These are phyloP conservation scores for Euphorbia peplus DNA, from an alignment of 345 rosid genomes.

Conservation along the genomic window DNA sequence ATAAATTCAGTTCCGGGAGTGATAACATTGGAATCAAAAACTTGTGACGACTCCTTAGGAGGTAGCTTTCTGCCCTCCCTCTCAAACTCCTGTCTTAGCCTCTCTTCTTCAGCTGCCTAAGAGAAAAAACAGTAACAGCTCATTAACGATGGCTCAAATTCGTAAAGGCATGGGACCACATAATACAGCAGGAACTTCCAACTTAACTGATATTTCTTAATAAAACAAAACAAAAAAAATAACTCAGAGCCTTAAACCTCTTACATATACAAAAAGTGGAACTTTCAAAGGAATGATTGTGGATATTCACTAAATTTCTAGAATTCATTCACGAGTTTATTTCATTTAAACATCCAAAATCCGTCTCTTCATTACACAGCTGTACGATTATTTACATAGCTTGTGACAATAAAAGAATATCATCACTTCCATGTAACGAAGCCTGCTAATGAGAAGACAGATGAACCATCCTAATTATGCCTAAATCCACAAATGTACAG, in stretches of 20 bases:
- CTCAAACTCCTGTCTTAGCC: slow-evolving; percentile 73
- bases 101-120: slow-evolving; percentile 89
- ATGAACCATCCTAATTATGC: neutral
- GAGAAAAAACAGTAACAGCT: slow-evolving; percentile 12
- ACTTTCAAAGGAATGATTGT: too few relatives aligned
- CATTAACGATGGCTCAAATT: neutral
- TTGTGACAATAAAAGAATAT: neutral
- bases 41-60: slow-evolving; percentile 63
- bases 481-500: too few relatives aligned
- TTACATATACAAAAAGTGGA: too few relatives aligned
- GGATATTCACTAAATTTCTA: too few relatives aligned
- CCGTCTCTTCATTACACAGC: neutral
- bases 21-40: slow-evolving; percentile 82
- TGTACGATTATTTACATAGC: neutral
- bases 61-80: slow-evolving; percentile 86
- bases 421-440: neutral
- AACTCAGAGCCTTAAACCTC: neutral
- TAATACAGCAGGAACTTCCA: neutral
- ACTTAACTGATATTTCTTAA: neutral
- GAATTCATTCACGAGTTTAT: too few relatives aligned
- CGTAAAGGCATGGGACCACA: neutral
- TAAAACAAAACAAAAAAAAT: neutral
- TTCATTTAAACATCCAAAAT: too few relatives aligned
- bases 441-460: neutral
- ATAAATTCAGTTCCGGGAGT: slow-evolving; percentile 96